Evolutionary conservation across 2,329 filamentous ascomycete genomes (phyloP).

Genomic region (Ramularia collo-cygni): DNA sequence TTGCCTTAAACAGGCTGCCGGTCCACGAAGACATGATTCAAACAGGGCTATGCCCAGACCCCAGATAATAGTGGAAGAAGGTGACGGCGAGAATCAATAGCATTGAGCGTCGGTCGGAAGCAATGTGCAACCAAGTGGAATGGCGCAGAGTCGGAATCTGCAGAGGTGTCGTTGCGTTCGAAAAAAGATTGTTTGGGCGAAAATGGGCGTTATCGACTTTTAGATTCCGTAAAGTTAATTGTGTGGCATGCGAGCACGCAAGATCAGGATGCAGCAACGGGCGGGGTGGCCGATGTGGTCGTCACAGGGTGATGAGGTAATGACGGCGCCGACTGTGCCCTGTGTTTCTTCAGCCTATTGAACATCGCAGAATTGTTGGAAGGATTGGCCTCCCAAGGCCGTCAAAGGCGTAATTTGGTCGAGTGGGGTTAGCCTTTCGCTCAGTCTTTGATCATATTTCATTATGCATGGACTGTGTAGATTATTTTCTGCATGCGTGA

Average conservation of each 20-base stretch:
- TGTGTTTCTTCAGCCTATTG: too few species aligned
- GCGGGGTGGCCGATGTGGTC: too few species aligned
- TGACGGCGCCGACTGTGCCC: too few species aligned
- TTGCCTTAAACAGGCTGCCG: slow-evolving; percentile 16
- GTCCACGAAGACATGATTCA: slow-evolving; percentile 5
- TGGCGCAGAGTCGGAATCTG: background rate
- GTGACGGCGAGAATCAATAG: slow-evolving; percentile 11
- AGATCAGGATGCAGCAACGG: background rate
- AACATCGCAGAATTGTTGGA: too few species aligned
- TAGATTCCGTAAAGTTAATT: background rate
- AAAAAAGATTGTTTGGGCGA: background rate
- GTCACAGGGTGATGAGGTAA: too few species aligned
- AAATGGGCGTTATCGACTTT: background rate
- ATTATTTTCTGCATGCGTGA: too few species aligned
- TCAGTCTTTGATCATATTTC: too few species aligned
- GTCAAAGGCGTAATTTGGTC: too few species aligned
- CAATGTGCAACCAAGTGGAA: too few species aligned
- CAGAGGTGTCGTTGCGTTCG: background rate
- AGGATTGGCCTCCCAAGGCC: too few species aligned
- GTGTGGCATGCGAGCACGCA: background rate
- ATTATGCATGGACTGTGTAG: too few species aligned
- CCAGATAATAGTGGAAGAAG: slow-evolving; percentile 13
- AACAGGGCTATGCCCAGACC: slow-evolving; percentile 7
- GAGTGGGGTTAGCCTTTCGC: too few species aligned
- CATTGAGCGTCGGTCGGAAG: slow-evolving; percentile 4